A percentile compares a stretch with the other conserved stretches of the same genome.
phyloP scores from a whole-genome alignment of 192 early-diverging fungal genomes.

The Umbelopsis vinacea region DNA sequence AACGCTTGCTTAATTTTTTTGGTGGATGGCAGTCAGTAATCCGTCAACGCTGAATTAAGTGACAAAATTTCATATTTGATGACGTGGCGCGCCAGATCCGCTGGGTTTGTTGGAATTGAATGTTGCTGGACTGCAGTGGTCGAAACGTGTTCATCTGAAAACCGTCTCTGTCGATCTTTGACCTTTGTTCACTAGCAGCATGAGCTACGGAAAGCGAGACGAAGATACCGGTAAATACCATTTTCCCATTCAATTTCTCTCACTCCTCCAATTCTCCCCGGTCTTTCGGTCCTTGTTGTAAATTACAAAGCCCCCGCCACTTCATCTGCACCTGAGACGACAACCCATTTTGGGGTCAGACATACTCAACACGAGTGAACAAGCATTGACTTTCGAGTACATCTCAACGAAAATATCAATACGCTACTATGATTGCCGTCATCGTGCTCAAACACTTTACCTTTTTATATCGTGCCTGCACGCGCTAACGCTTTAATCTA shows the following conservation, averaged over 20 bases:
- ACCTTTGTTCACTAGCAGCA: conserved; percentile 29
- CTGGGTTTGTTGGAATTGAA: conserved; percentile 15
- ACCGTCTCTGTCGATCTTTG: conserved; percentile 12
- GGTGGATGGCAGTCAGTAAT: background rate
- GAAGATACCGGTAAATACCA: conserved; percentile 63
- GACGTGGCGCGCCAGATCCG: conserved; percentile 18
- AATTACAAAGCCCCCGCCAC: background rate
- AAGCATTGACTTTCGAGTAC: background rate
- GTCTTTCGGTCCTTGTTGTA: background rate
- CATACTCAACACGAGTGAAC: background rate
- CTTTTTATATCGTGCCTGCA: background rate
- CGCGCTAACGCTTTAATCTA: background rate
- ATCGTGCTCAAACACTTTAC: background rate
- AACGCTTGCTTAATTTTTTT: background rate
- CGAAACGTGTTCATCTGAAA: conserved; percentile 24
- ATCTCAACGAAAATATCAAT: background rate
- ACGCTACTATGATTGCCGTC: background rate
- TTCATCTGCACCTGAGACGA: background rate
- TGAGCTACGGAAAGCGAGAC: conserved; percentile 71
- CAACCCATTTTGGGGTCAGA: background rate
- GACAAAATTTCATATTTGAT: conserved; percentile 10
- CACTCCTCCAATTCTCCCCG: background rate
- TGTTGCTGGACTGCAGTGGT: background rate
- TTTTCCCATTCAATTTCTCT: background rate
- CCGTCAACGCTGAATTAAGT: background rate